Evolutionary conservation across 2,329 filamentous ascomycete genomes (phyloP).

Genomic region (Paraphaeosphaeria sporulosa): DNA sequence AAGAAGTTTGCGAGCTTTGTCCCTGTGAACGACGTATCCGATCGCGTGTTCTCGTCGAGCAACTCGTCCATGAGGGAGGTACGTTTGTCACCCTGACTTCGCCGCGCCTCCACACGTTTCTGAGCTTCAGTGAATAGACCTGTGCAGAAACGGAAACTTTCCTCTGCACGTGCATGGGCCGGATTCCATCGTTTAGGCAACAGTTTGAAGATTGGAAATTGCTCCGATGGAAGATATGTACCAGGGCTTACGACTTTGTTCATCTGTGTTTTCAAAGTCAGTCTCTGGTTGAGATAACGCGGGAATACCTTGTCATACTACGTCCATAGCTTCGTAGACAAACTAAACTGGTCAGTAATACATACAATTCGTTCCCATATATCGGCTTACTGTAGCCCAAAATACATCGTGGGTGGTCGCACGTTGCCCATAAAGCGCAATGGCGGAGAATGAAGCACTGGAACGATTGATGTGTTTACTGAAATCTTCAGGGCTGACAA

Average conservation of each 20-base stretch:
- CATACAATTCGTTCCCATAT: slow-evolving; percentile 6
- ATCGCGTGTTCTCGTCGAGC: slow-evolving; percentile 24
- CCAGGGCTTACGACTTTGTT: slow-evolving; percentile 28
- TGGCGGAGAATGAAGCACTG: slow-evolving; percentile 30
- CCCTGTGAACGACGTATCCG: slow-evolving; percentile 19
- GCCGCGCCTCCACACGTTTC: slow-evolving; percentile 26
- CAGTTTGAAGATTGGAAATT: slow-evolving; percentile 37
- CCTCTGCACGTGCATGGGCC: slow-evolving; percentile 23
- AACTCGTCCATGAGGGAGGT: slow-evolving; percentile 36
- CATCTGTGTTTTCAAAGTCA: slow-evolving; percentile 16
- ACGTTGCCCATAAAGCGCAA: slow-evolving; percentile 32
- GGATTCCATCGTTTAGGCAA: slow-evolving; percentile 29
- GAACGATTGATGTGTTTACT: slow-evolving; percentile 27
- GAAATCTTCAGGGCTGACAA: slow-evolving; percentile 55
- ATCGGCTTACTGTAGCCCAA: slow-evolving; percentile 32
- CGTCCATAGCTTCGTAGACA: slow-evolving; percentile 30
- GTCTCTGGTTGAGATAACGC: slow-evolving; percentile 10
- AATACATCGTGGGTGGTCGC: slow-evolving; percentile 26
- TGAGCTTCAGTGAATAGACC: slow-evolving; percentile 28
- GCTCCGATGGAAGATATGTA: slow-evolving; percentile 30
- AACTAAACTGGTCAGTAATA: slow-evolving; percentile 15
- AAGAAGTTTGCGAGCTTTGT: slow-evolving; percentile 23
- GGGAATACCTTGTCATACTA: slow-evolving; percentile 18
- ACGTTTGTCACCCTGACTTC: slow-evolving; percentile 29
- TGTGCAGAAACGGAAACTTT: slow-evolving; percentile 20